A percentile compares a stretch with the other conserved stretches of the same genome.
These are phyloP conservation scores for Capronia epimyces DNA, from an alignment of 2,329 filamentous ascomycete genomes.

Conservation along the genomic window DNA sequence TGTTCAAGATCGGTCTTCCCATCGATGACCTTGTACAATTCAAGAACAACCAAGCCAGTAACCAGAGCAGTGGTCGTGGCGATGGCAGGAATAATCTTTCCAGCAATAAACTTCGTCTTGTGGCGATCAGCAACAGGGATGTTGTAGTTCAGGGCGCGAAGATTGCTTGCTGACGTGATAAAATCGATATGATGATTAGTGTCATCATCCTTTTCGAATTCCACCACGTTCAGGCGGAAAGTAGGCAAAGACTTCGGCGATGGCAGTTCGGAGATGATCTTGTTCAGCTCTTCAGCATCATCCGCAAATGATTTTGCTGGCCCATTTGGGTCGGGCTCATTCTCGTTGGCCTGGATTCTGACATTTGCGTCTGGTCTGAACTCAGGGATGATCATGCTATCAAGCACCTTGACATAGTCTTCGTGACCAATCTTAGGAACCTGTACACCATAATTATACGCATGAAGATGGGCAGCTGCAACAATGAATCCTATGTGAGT, in stretches of 20 bases:
- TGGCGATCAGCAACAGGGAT: slow-evolving; percentile 87
- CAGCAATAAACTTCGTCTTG: slow-evolving; percentile 99
- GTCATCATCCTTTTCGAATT: slow-evolving; percentile 99
- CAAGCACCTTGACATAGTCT: slow-evolving; percentile 72
- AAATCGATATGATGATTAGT: slow-evolving; percentile 98
- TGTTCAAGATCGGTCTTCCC: slow-evolving; percentile 95
- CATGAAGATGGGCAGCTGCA: slow-evolving; percentile 84
- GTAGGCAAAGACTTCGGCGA: slow-evolving; percentile 73
- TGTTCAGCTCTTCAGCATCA: slow-evolving; percentile 69
- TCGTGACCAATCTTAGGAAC: slow-evolving; percentile 65
- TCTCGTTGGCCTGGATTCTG: slow-evolving; percentile 95
- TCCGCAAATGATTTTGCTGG: slow-evolving; percentile 52
- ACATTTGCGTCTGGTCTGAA: slow-evolving; percentile 85
- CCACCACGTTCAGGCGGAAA: slow-evolving; percentile 84
- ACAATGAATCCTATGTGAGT: slow-evolving; percentile 86
- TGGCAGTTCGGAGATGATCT: slow-evolving; percentile 67
- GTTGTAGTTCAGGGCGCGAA: slow-evolving; percentile 96
- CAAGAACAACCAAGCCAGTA: slow-evolving; percentile 84
- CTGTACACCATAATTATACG: slow-evolving; percentile 97
- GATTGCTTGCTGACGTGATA: slow-evolving; percentile 93
- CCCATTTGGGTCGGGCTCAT: slow-evolving; percentile 86
- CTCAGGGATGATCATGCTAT: slow-evolving; percentile 92
- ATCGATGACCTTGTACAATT: slow-evolving; percentile 94
- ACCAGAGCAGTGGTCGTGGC: slow-evolving; percentile 94
- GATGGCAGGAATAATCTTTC: slow-evolving; percentile 98